These are phyloP conservation scores for Cicer cuneatum DNA, from an alignment of 306 rosid genomes.

Conservation along the genomic window DNA sequence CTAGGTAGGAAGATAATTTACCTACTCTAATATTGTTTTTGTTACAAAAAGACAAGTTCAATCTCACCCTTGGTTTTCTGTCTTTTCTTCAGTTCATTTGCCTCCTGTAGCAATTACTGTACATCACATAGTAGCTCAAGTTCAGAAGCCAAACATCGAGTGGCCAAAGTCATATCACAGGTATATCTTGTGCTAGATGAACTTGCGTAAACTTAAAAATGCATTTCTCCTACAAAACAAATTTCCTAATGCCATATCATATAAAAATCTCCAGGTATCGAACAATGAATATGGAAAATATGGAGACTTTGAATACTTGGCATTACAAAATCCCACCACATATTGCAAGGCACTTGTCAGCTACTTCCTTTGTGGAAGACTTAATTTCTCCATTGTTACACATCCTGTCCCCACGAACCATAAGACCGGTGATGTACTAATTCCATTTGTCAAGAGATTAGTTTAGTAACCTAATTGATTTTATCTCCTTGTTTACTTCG, in stretches of 20 bases:
- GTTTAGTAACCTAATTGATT: constrained; percentile 3
- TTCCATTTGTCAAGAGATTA: constrained; percentile 24
- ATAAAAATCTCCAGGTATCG: constrained; percentile 64
- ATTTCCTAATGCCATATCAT: constrained; percentile 35
- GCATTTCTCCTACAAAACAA: constrained; percentile 28
- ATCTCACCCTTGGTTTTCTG: constrained; percentile 27
- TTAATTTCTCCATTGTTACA: constrained; percentile 79
- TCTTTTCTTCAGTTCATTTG: constrained; percentile 64
- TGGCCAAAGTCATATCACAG: constrained; percentile 93
- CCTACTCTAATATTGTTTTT: constrained; percentile 34
- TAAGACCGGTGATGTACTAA: constrained; percentile 73
- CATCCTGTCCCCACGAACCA: constrained; percentile 80
- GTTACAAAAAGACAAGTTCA: constrained; percentile 35
- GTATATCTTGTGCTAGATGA: constrained; percentile 52
- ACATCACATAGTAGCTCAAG: constrained; percentile 81
- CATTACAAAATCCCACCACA: constrained; percentile 68
- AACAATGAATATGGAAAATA: constrained; percentile 62
- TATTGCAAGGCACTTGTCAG: constrained; percentile 78
- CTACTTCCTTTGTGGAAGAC: constrained; percentile 76
- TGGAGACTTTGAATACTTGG: constrained; percentile 80
- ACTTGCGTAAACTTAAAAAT: constrained; percentile 38
- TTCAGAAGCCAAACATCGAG: constrained; percentile 84
- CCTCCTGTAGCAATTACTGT: constrained; percentile 67
- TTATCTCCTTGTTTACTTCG: constrained; percentile 30
- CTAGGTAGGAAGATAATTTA: constrained; percentile 58